phyloP scores from a whole-genome alignment of 2,329 filamentous ascomycete genomes.

The Davidsoniella virescens region DNA sequence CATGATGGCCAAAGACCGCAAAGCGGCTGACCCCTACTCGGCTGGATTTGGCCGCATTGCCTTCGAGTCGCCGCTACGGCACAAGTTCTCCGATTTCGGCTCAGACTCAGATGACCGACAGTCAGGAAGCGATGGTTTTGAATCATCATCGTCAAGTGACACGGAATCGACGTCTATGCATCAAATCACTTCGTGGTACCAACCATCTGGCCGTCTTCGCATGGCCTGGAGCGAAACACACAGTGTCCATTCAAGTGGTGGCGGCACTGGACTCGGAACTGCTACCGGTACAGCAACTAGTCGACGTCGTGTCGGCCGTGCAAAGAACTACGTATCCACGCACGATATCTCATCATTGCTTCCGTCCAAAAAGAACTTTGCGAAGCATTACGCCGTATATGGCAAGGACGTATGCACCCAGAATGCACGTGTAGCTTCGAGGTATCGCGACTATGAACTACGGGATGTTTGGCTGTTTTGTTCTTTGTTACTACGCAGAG shows the following conservation, averaged over 20 bases:
- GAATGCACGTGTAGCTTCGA: constrained; percentile 64
- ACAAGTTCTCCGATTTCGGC: constrained; percentile 31
- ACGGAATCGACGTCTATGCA: constrained; percentile 49
- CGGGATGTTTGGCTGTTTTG: constrained; percentile 74
- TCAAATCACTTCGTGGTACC: constrained; percentile 41
- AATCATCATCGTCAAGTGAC: constrained; percentile 35
- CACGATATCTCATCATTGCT: constrained; percentile 53
- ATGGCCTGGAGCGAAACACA: constrained; percentile 41
- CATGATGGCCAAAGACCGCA: constrained; percentile 22
- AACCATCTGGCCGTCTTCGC: constrained; percentile 33
- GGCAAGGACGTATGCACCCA: constrained; percentile 69
- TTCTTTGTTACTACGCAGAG: constrained; percentile 58
- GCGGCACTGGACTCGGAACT: constrained; percentile 35
- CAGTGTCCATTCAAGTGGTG: constrained; percentile 43
- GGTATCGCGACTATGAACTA: constrained; percentile 46
- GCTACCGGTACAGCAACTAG: constrained; percentile 24
- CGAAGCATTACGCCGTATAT: constrained; percentile 67
- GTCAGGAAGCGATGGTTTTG: constrained; percentile 21
- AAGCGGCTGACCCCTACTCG: constrained; percentile 38
- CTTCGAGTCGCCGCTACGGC: constrained; percentile 33
- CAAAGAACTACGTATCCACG: constrained; percentile 47
- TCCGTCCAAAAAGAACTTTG: constrained; percentile 65
- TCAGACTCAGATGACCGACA: constrained; percentile 29
- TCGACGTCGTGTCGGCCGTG: constrained; percentile 25
- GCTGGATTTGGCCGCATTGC: constrained; percentile 39